Conservation (phyloP, 768 basidiomycete genomes). For the Pisolithus microcarpus region DNA sequence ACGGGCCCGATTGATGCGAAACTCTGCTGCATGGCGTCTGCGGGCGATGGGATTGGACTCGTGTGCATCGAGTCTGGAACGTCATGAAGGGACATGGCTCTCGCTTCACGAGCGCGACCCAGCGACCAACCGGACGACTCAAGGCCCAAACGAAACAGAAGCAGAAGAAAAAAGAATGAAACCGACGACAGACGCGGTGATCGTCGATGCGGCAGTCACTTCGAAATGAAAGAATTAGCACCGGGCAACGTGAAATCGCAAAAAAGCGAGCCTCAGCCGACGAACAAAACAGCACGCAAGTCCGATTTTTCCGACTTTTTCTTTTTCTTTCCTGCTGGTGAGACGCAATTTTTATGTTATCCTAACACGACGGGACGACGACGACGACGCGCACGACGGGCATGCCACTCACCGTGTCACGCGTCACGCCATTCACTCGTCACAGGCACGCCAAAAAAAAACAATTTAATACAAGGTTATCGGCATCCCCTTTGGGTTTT, state of each 20-base stretch:
- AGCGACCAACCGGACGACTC: background rate
- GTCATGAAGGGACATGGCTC: constrained; percentile 16
- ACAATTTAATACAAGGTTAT: background rate
- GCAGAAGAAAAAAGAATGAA: background rate
- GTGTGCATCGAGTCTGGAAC: constrained; percentile 16
- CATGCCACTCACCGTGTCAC: background rate
- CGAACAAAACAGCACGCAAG: background rate
- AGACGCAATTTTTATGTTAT: too few relatives aligned
- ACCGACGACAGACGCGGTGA: background rate
- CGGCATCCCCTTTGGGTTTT: too few relatives aligned
- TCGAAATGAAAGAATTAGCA: constrained; percentile 7
- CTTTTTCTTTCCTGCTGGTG: background rate
- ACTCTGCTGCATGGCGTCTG: constrained; percentile 5
- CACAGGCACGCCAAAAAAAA: constrained; percentile 24
- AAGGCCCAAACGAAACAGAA: background rate
- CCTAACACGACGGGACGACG: too few relatives aligned
- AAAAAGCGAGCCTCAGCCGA: background rate
- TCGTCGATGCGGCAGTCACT: constrained; percentile 5
- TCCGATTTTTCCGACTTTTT: background rate
- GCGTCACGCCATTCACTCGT: constrained; percentile 21
- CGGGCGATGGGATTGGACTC: constrained; percentile 8
- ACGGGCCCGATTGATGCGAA: constrained; percentile 6
- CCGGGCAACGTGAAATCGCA: background rate
- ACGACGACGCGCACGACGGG: background rate
- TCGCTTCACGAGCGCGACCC: too few relatives aligned